Base-by-base conservation (phyloP, 345 rosid genomes). In the Lepidium aucheri region DNA sequence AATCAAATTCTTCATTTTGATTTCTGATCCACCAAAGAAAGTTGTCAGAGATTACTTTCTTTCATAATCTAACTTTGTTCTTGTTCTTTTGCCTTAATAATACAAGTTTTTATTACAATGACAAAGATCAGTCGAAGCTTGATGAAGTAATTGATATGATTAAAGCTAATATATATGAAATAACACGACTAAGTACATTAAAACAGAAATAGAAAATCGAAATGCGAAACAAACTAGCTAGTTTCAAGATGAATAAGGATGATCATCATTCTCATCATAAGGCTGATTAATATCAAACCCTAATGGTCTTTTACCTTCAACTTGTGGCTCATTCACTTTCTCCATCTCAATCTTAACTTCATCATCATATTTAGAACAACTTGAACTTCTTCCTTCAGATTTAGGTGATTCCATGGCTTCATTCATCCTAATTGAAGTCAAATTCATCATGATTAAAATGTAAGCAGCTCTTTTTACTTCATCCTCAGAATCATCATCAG, bases 281-380 rank as follows among this genome's bases (percentile, higher is more conserved):
- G 65, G 73, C 63, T 66, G 32, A 14, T 67, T 73, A 9, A 73
- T 35, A 67, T 73, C 77, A 73, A 73, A 44, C 45, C 51, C 72
- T 51, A 66, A 66, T 0, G 68, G 42, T 16, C 70, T 72, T 59
- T 65, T 72, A 30, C 45, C 22, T 35, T 73, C 65, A 46, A 47
- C 43, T 28, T 1, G 38, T n/a, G 59, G 20, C 33, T 33, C 41
- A 26, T 57, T 49, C 43, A 57, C 28, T 1, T 8, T 18, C 34
- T 40, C 69, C 63, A 63, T 64, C 59, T 71, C 49, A n/a, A 63
- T 46, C 58, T 71, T 55, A 64, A 28, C 39, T 43, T 71, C 54
- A 10, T 35, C 30, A 47, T 4, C 53, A 28, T 41, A 14, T 20
- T 18, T 22, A 12, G 8, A 57, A 14, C 16, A 68, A 46, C 56